These are phyloP conservation scores for Naganishia albida DNA, from an alignment of 1,284 basidiomycete genomes.

Conservation along the genomic window DNA sequence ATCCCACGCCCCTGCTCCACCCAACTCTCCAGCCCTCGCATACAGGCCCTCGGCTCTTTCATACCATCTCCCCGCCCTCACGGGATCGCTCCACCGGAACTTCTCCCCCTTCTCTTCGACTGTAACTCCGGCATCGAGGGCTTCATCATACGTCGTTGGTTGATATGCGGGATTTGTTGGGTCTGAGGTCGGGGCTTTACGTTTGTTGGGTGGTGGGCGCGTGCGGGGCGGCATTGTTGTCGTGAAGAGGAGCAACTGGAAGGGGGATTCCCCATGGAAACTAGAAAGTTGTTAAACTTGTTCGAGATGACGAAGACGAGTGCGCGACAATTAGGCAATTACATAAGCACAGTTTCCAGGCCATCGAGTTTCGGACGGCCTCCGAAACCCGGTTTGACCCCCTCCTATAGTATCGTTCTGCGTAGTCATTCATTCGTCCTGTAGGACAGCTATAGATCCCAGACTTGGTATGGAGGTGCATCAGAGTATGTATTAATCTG, in stretches of 20 bases:
- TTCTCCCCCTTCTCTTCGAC: constrained; percentile 55
- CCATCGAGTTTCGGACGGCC: no score
- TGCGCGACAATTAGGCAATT: no score
- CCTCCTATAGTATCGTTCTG: no score
- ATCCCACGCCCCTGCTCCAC: constrained; percentile 27
- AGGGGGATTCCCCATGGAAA: background rate
- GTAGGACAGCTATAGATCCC: no score
- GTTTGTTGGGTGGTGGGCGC: background rate
- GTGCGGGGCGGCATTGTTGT: background rate
- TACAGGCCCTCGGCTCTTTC: constrained; percentile 52
- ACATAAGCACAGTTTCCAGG: no score
- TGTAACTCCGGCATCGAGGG: constrained; percentile 46
- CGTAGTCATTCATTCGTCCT: no score
- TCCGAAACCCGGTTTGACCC: no score
- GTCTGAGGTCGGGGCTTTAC: background rate
- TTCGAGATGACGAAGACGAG: background rate
- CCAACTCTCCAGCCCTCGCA: constrained; percentile 40
- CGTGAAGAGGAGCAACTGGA: background rate
- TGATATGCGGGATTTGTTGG: background rate
- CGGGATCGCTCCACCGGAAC: constrained; percentile 53
- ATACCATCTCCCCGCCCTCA: constrained; percentile 51
- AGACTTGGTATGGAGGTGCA: no score
- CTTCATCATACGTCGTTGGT: constrained; percentile 3
- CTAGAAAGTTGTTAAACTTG: background rate
- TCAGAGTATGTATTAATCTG: no score